Evolutionary conservation across 2,329 filamentous ascomycete genomes (phyloP), one percentile per base, ranked within the genome.

Genomic region (Spiromastix sp.): DNA sequence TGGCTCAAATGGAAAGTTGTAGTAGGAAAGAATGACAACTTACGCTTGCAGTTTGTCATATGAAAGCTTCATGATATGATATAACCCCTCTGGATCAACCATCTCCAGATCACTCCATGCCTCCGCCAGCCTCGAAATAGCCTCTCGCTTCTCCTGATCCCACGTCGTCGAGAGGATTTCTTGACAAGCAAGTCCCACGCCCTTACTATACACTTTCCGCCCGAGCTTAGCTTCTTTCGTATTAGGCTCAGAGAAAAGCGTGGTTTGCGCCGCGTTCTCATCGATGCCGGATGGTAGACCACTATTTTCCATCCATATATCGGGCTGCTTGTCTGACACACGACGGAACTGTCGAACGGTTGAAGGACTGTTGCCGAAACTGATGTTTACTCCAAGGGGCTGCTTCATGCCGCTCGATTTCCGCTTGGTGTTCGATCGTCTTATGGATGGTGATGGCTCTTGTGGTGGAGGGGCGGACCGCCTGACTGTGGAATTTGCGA

Each of bases 291-390:
- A 45, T 7, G 49, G 44, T 20, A 48, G 47, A 28, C 49, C 53
- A 5, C 47, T 40, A 2, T 42, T 34, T 24, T 50, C 51, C 1
- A 46, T 42, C 12, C 46, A 36, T 17, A 54, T 48, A 9, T 34
- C 37, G 3, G 50, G 15, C 68, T 76, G 47, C 70, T 67, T 65
- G 48, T 85, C 82, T 0, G 87, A 91, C 1, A 93, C 85, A 16
- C 89, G 77, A 44, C 85, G 83, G 66, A 95, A 96, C 34, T 93
- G 79, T 36, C 87, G 80, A 46, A 93, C 85, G 11, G 87, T 94
- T 1, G 89, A 95, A 2, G 84, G 85, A 5, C 80, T 82, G 58
- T 96, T 96, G 34, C 89, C 91, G 60, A 93, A 96, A 4, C 81
- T 93, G 68, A 93, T 79, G 51, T 96, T 85, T 2, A 91, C 73